Evolutionary conservation across 345 rosid genomes (phyloP).

Genomic region (Syzygium grande): DNA sequence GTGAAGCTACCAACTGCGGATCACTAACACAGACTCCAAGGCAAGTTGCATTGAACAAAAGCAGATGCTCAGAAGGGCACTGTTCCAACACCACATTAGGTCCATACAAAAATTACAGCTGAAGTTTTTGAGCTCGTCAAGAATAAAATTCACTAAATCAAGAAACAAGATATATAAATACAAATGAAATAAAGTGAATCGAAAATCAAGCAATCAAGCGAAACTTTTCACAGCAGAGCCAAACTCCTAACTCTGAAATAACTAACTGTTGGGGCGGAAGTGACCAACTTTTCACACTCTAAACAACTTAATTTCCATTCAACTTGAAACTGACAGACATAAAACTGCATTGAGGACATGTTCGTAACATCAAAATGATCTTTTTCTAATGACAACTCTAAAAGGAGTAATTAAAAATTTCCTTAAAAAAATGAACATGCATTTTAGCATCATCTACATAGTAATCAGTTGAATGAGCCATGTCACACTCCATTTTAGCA

Average conservation of each 20-base stretch:
- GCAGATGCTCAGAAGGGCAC: not conserved
- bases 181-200: not conserved
- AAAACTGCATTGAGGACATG: not conserved
- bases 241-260: not conserved
- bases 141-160: not conserved
- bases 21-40: not conserved
- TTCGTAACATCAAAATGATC: not conserved
- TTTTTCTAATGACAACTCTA: not conserved
- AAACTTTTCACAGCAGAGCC: not conserved
- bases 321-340: not conserved
- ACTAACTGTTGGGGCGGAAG: not conserved
- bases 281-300: not conserved
- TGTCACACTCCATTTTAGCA: not conserved
- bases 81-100: not conserved
- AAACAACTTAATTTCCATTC: not conserved
- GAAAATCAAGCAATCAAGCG: not conserved
- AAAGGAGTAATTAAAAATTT: not conserved
- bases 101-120: not conserved
- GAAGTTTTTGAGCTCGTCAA: not conserved
- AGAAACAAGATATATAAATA: not conserved
- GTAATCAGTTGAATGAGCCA: not conserved
- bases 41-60: not conserved
- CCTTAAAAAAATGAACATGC: not conserved
- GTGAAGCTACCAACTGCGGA: not conserved
- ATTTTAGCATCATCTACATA: not conserved